Conservation (phyloP, 176 grass and related monocot genomes). For the Panicum miliaceum region DNA sequence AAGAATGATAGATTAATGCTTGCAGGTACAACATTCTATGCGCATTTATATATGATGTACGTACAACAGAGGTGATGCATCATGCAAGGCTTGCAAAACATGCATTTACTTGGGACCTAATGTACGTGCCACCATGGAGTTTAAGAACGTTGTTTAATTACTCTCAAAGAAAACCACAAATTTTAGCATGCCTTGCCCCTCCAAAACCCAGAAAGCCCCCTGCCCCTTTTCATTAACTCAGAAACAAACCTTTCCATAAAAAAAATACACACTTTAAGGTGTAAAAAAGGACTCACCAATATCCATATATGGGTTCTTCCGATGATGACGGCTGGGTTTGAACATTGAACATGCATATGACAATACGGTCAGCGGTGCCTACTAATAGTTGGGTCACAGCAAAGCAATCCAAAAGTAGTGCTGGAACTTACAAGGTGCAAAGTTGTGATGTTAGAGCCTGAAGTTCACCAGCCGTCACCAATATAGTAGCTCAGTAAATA, state of each 20-base stretch:
- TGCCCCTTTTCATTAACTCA: background rate
- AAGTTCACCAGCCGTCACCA: background rate
- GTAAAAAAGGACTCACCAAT: background rate
- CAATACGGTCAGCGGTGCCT: background rate
- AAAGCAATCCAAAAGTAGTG: background rate
- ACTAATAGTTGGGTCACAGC: too few species aligned
- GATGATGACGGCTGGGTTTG: background rate
- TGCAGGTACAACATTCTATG: background rate
- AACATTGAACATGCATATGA: background rate
- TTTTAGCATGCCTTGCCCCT: background rate
- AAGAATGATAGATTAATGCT: background rate
- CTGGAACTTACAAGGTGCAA: slow-evolving; percentile 1
- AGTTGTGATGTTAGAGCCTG: background rate
- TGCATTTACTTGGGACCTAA: background rate
- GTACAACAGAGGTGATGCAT: background rate
- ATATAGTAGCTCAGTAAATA: background rate
- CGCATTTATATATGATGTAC: background rate
- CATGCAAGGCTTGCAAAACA: background rate
- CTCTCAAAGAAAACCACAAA: background rate
- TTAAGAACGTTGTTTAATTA: background rate
- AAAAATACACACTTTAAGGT: background rate
- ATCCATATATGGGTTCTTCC: background rate
- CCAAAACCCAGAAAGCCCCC: background rate
- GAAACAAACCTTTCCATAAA: background rate
- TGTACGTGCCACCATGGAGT: background rate